Evolutionary conservation across 805 yeast genomes (phyloP), one percentile per base, ranked within the genome.

Genomic region (Kodamaea neixiangensis): DNA sequence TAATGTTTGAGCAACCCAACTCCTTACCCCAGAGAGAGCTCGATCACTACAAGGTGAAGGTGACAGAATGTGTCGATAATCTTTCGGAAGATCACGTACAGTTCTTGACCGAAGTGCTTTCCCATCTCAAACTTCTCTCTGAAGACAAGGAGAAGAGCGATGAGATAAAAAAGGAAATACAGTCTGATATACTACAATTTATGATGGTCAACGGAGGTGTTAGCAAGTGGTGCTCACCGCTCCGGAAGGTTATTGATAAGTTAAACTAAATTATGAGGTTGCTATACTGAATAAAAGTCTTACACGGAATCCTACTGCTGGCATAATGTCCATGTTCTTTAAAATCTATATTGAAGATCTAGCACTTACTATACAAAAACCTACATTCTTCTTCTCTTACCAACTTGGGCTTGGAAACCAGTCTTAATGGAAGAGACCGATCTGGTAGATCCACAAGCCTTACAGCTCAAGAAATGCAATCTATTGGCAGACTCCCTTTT

Each of bases 341-440:
- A 14, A 14, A 3, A 34, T 34, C 17, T 14, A 34, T 17, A 34
- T 34, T n/a, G 19, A 34, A 34, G 38, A 46, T 25, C 25, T 46
- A 46, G 38, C 49, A 46, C 39, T 39, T 37, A 39, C 14, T 31
- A 38, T 37, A 46, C 44, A 34, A 45, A 34, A 21, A 37, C 39
- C 51, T 58, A 67, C 51, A 59, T 76, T 73, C 78, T 87, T 83
- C 84, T 88, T 85, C 93, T 88, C 73, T 87, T 86, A 62, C 96
- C 96, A 64, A 89, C 85, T 67, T 89, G 93, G 62, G 99, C 99
- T 79, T 92, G 97, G 96, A 89, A 94, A 87, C 99, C 99, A 46
- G 97, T 89, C 84, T 96, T 94, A 74, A 94, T 94, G 44, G 97
- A 90, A 60, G 94, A 84, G 51, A 94, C 99, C 46, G 97, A 91